A percentile compares a stretch with the other conserved stretches of the same genome.
phyloP scores from a whole-genome alignment of 2,329 filamentous ascomycete genomes.

The Fragosphaeria purpurea region DNA sequence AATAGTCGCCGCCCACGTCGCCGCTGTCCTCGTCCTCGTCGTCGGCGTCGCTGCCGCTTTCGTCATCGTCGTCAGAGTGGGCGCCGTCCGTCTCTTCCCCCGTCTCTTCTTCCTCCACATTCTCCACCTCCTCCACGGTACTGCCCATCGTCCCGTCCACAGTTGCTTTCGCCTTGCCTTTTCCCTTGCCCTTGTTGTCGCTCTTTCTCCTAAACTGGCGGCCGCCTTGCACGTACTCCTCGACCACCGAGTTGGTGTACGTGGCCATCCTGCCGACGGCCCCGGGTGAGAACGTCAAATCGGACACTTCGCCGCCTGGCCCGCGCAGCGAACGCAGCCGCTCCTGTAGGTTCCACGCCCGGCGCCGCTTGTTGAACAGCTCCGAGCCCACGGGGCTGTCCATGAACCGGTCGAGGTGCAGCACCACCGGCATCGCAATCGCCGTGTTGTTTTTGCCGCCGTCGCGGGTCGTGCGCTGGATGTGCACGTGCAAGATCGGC shows the following conservation, averaged over 20 bases:
- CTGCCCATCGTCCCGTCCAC: too few species aligned
- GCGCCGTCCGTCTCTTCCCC: too few species aligned
- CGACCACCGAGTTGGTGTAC: constrained; percentile 6
- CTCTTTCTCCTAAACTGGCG: not conserved
- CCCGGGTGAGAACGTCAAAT: not conserved
- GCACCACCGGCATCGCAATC: constrained; percentile 65
- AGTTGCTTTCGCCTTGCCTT: not conserved
- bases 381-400: constrained; percentile 51
- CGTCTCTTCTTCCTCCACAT: not conserved
- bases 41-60: not conserved
- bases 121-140: not conserved
- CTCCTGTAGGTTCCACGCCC: constrained; percentile 66
- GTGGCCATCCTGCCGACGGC: not conserved
- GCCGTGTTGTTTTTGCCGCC: constrained; percentile 66
- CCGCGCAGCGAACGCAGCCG: constrained; percentile 47
- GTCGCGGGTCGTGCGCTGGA: constrained; percentile 72
- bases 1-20: constrained; percentile 1
- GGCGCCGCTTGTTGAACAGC: constrained; percentile 53
- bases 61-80: not conserved
- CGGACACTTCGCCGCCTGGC: constrained; percentile 17
- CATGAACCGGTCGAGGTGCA: constrained; percentile 86
- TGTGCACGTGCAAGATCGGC: constrained; percentile 78
- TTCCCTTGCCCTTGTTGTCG: constrained; percentile 1
- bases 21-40: not conserved
- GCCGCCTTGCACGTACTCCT: not conserved